These are phyloP conservation scores for Lachancea cidri DNA, from an alignment of 805 yeast genomes.

Conservation along the genomic window DNA sequence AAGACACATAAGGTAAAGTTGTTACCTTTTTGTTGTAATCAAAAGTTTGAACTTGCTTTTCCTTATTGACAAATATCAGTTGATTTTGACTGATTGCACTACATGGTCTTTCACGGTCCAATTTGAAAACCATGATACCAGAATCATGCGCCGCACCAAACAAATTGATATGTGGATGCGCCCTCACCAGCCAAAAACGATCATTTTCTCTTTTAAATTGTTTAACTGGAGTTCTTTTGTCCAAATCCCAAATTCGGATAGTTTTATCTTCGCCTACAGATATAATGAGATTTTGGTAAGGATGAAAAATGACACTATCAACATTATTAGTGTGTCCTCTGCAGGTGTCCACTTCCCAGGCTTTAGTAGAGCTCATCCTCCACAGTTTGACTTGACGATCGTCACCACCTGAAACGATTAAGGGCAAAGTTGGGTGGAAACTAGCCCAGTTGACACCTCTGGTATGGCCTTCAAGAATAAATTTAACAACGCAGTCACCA, in stretches of 20 bases:
- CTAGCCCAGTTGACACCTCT: constrained; percentile 98
- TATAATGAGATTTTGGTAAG: constrained; percentile 83
- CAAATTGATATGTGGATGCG: constrained; percentile 85
- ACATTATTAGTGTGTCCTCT: constrained; percentile 97
- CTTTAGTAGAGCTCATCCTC: constrained; percentile 96
- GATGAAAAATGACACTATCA: constrained; percentile 85
- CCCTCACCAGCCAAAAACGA: constrained; percentile 87
- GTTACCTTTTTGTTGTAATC: constrained; percentile 61
- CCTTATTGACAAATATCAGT: constrained; percentile 70
- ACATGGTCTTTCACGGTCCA: constrained; percentile 91
- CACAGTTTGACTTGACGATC: constrained; percentile 92
- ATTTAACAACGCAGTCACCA: constrained; percentile 94
- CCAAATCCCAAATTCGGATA: constrained; percentile 93
- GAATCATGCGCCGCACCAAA: constrained; percentile 96
- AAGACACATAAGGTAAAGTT: constrained; percentile 72
- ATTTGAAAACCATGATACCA: constrained; percentile 96
- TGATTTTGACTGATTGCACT: constrained; percentile 67
- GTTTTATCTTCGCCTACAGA: constrained; percentile 97
- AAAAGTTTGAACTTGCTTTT: constrained; percentile 78
- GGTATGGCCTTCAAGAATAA: constrained; percentile 95
- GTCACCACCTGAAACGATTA: constrained; percentile 93
- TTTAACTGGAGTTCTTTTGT: constrained; percentile 87
- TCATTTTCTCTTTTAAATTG: constrained; percentile 92
- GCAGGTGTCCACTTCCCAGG: constrained; percentile 99
- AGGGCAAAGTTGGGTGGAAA: constrained; percentile 93